Evolutionary conservation across 2,329 filamentous ascomycete genomes (phyloP).

Genomic region (Lasiodiplodia theobromae): DNA sequence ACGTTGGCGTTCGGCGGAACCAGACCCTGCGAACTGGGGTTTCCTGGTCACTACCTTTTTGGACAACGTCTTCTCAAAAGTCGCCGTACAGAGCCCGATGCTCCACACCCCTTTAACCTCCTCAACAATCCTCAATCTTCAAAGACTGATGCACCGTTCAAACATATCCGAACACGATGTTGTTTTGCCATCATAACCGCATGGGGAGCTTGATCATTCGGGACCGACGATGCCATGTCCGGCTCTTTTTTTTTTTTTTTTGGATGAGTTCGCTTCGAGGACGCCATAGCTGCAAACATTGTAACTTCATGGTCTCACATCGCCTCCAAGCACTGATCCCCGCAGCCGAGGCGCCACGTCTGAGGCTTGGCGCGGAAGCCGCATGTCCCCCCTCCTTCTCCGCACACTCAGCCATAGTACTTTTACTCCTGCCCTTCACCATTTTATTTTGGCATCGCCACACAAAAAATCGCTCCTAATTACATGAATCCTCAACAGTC

Average conservation of each 20-base stretch:
- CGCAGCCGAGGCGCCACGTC: not conserved
- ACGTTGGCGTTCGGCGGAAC: not conserved
- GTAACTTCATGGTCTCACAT: not conserved
- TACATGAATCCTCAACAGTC: not conserved
- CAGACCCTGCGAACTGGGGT: not conserved
- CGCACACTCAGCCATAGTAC: not conserved
- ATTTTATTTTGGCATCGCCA: not conserved
- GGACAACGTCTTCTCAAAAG: not conserved
- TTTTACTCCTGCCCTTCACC: not conserved
- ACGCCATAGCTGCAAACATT: not conserved
- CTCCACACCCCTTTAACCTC: not conserved
- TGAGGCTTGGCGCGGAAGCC: not conserved
- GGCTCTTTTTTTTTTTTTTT: not conserved
- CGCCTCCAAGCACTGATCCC: not conserved
- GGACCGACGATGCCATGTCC: not conserved
- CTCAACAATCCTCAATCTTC: not conserved
- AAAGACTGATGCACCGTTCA: not conserved
- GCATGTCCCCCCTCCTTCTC: not conserved
- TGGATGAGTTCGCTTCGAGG: not conserved
- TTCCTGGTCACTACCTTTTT: not conserved
- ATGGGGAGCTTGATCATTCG: not conserved
- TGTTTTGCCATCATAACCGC: not conserved
- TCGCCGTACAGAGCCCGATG: conserved; percentile 1
- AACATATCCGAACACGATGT: not conserved
- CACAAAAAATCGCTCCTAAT: not conserved